Evolutionary conservation across 768 basidiomycete genomes (phyloP).

Genomic region (Leccinum barrowsii): DNA sequence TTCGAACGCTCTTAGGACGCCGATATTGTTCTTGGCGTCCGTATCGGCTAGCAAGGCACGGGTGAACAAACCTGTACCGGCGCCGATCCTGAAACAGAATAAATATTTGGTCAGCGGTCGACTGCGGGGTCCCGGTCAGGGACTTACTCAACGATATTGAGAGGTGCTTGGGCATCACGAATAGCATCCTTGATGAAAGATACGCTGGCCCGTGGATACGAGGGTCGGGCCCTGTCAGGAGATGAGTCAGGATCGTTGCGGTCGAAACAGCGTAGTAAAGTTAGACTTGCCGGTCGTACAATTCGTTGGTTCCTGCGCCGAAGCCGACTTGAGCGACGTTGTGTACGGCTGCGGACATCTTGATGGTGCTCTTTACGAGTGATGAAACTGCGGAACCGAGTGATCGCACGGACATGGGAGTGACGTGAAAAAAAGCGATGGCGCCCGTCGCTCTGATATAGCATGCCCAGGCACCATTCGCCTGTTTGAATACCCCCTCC

Average conservation of each 20-base stretch:
- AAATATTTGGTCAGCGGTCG: neutral
- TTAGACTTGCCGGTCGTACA: slow-evolving; percentile 62
- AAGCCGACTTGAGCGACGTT: slow-evolving; percentile 70
- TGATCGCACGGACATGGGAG: neutral
- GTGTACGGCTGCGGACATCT: slow-evolving; percentile 50
- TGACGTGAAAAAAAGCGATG: neutral
- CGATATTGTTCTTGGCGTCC: slow-evolving; percentile 49
- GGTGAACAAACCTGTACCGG: slow-evolving; percentile 89
- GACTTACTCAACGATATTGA: slow-evolving; percentile 70
- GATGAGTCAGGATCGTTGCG: neutral
- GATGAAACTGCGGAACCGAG: neutral
- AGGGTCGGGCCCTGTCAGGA: slow-evolving; percentile 64
- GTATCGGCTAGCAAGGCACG: slow-evolving; percentile 69
- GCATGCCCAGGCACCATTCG: neutral
- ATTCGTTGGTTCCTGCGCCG: slow-evolving; percentile 74
- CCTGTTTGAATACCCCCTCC: neutral
- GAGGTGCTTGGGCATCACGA: slow-evolving; percentile 31
- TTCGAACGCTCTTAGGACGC: slow-evolving; percentile 66
- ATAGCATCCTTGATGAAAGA: slow-evolving; percentile 54
- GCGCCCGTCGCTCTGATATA: neutral
- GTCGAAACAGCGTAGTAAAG: neutral
- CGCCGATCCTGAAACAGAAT: slow-evolving; percentile 56
- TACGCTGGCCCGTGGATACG: slow-evolving; percentile 68
- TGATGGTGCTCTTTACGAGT: slow-evolving; percentile 5
- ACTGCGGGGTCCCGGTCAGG: slow-evolving; percentile 3